Evolutionary conservation across 1,284 basidiomycete genomes (phyloP).

Genomic region (Sutorius eximius): DNA sequence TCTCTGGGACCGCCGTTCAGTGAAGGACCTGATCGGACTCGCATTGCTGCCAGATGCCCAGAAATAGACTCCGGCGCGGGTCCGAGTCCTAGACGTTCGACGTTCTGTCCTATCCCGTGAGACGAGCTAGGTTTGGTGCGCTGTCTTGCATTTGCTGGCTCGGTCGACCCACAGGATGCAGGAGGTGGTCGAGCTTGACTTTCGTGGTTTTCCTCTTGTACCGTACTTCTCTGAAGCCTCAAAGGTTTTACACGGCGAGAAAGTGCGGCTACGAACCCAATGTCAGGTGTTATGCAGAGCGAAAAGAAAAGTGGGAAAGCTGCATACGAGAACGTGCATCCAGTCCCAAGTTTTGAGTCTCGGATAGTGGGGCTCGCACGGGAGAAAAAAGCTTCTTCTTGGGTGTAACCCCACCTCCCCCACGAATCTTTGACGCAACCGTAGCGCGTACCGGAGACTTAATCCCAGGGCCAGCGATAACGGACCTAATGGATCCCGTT

Average conservation of each 20-base stretch:
- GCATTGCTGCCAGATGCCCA: conserved; percentile 25
- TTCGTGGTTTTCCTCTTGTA: conserved; percentile 10
- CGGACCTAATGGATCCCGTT: conserved; percentile 4
- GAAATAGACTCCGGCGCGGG: conserved; percentile 33
- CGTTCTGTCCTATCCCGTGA: conserved; percentile 4
- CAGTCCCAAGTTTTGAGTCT: conserved; percentile 35
- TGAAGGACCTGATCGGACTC: conserved; percentile 20
- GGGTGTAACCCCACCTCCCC: conserved; percentile 19
- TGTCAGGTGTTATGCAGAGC: background rate
- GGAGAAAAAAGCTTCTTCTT: conserved; percentile 43
- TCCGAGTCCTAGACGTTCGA: conserved; percentile 18
- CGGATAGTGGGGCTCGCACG: conserved; percentile 40
- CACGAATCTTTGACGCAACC: conserved; percentile 21
- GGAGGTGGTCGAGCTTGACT: background rate
- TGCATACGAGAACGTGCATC: conserved; percentile 25
- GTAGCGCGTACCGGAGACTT: conserved; percentile 26
- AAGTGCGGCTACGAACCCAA: conserved; percentile 13
- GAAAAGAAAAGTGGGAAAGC: background rate
- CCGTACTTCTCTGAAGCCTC: conserved; percentile 11
- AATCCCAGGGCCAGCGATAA: background rate
- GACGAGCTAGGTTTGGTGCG: conserved; percentile 8
- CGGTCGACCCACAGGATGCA: background rate
- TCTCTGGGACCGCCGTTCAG: background rate
- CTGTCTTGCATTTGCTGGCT: conserved; percentile 8
- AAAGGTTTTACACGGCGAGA: conserved; percentile 17